Evolutionary conservation across 2,329 filamentous ascomycete genomes (phyloP), one percentile per base, ranked within the genome.

Genomic region (Amauroascus verrucosus): DNA sequence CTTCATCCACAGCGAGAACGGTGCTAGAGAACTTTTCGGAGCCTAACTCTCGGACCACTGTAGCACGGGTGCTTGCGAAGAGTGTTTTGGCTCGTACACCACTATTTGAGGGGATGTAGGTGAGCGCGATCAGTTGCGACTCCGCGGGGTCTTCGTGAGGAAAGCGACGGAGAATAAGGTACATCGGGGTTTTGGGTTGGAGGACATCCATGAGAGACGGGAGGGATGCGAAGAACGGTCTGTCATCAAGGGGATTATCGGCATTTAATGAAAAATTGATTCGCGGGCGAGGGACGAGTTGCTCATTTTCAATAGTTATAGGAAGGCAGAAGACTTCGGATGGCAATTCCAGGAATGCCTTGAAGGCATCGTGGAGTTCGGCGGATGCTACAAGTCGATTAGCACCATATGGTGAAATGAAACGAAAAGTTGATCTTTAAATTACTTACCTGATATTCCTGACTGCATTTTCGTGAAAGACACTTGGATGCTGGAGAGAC

Each of bases 31-130:
- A 84, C 57, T 81, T 75, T 67, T 84, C 80, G 46, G 74, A 73
- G 41, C 81, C 81, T 22, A 84, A 70, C 61, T 83, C 80, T 4
- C 81, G 70, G 14, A 76, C 72, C 13, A 84, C 70, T 1, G 80
- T 82, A 30, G 81, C 67, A 2, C 81, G 76, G 35, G 81, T 83
- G n/a, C 75, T 77, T 14, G 81, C 81, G 66, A 83, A 83, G 32
- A 84, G 75, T 65, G 79, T 84, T 68, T 84, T 84, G 56, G 81
- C 75, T 33, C 81, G 77, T 35, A 84, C 81, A 0, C 79, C 78
- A 4, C 81, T 80, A 44, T 79, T 70, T 56, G 80, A 79, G 6
- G 81, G 81, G 22, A 84, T 78, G 62, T 82, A 84, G 35, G 81
- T 83, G 28, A 84, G 65, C 1, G 80, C 79, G 37, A 78, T 69